Percentiles rank a stretch among this genome's conserved stretches.
These are phyloP conservation scores for Yarrowia sp. DNA, from an alignment of 805 yeast species.

Conservation along the genomic window DNA sequence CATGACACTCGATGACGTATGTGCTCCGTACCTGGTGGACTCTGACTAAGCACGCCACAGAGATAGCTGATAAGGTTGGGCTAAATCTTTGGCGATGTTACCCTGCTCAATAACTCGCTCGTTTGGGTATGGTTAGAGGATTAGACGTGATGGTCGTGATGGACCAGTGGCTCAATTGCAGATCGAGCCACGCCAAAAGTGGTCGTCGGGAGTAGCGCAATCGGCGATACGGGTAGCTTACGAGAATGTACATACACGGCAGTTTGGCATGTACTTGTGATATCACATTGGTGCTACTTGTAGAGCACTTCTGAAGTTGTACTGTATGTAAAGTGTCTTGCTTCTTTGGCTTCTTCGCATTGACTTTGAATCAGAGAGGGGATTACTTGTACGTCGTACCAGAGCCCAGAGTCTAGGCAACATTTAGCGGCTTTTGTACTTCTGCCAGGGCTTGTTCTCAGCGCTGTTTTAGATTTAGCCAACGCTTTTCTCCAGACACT, in stretches of 20 bases:
- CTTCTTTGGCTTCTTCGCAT: no score
- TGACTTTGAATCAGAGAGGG: no score
- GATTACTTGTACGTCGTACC: no score
- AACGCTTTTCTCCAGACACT: slow-evolving; percentile 4
- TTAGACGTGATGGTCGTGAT: neutral
- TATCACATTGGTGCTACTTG: no score
- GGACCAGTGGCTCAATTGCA: neutral
- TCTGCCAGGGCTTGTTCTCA: neutral
- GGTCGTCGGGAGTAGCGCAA: no score
- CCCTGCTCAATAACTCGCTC: slow-evolving; percentile 12
- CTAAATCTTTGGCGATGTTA: neutral
- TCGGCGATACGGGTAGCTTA: no score
- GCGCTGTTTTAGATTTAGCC: slow-evolving; percentile 15
- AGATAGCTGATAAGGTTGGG: neutral
- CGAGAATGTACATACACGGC: no score
- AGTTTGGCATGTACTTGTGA: no score
- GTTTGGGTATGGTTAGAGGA: slow-evolving; percentile 7
- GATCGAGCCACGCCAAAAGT: neutral
- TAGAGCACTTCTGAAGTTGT: no score
- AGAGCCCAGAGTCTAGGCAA: neutral
- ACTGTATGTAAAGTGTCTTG: no score
- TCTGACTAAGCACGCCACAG: slow-evolving; percentile 8
- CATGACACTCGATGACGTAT: slow-evolving; percentile 1
- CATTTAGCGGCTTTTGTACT: slow-evolving; percentile 12
- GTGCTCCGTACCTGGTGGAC: no score